A percentile compares a stretch with the other conserved stretches of the same genome.
Evolutionary conservation across 2,329 filamentous ascomycete species (phyloP).

Genomic region (Monosporascus sp.): DNA sequence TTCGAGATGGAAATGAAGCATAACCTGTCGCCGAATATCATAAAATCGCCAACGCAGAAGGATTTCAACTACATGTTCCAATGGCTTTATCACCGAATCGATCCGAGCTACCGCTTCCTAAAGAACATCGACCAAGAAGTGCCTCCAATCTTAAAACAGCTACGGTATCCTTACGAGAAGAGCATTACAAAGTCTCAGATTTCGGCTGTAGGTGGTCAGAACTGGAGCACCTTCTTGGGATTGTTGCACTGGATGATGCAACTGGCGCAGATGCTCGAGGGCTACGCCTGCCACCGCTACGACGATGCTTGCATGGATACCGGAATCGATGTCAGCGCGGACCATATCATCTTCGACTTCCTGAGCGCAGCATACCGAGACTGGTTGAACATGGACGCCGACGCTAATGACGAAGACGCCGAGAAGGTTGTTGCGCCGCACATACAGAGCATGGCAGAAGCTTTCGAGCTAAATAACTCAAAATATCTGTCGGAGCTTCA

Average conservation of each 20-base stretch:
- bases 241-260: conserved; percentile 99
- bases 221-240: conserved; percentile 92
- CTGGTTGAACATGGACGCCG: conserved; percentile 89
- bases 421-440: conserved; percentile 77
- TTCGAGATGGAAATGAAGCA: conserved; percentile 99
- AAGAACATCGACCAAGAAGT: conserved; percentile 96
- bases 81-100: conserved; percentile 94
- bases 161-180: conserved; percentile 92
- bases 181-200: conserved; percentile 96
- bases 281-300: conserved; percentile 72
- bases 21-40: conserved; percentile 80
- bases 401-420: conserved; percentile 78
- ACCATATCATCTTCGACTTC: conserved; percentile 93
- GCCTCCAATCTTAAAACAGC: conserved; percentile 82
- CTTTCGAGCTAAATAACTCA: conserved; percentile 80
- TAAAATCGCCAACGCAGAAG: conserved; percentile 93
- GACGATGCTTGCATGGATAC: conserved; percentile 86
- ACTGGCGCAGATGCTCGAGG: conserved; percentile 86
- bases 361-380: conserved; percentile 85
- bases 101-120: conserved; percentile 87
- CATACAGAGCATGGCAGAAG: conserved; percentile 77
- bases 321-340: conserved; percentile 80
- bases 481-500: conserved; percentile 80
- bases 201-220: conserved; percentile 89
- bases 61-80: conserved; percentile 98